Percentiles rank a stretch among this genome's conserved stretches.
Evolutionary conservation across 2,329 filamentous ascomycete genomes (phyloP).

Genomic region (Xylaria sp.): DNA sequence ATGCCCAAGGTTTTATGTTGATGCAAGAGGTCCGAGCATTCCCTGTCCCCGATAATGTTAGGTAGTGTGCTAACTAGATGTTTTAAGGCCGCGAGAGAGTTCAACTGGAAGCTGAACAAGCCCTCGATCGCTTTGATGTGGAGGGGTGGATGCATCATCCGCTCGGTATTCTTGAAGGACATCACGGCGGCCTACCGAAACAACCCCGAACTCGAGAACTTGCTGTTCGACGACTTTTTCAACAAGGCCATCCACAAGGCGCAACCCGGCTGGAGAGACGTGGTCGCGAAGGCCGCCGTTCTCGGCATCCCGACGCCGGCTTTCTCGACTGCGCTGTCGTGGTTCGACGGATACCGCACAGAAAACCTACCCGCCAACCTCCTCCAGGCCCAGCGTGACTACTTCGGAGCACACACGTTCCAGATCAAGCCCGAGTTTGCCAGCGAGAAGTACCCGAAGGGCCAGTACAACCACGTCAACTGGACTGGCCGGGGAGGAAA

Average conservation of each 20-base stretch:
- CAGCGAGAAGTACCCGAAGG: conserved; percentile 77
- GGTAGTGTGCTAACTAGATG: conserved; percentile 6
- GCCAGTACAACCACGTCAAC: conserved; percentile 96
- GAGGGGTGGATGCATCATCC: conserved; percentile 99
- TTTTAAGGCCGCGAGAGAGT: conserved; percentile 85
- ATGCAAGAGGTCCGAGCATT: conserved; percentile 84
- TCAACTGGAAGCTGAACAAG: conserved; percentile 99
- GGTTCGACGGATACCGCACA: conserved; percentile 98
- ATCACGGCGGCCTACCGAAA: conserved; percentile 97
- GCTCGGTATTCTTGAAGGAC: conserved; percentile 99
- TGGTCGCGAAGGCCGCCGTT: conserved; percentile 87
- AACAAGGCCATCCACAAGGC: conserved; percentile 98
- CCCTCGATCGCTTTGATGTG: conserved; percentile 99
- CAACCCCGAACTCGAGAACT: conserved; percentile 93
- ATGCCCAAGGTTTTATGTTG: conserved; percentile 99
- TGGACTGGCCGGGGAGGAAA: conserved; percentile 99
- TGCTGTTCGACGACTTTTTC: conserved; percentile 99
- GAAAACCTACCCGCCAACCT: conserved; percentile 97
- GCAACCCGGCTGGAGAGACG: conserved; percentile 88
- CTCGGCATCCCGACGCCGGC: conserved; percentile 95
- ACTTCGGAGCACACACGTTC: conserved; percentile 97
- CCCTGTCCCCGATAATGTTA: conserved; percentile 19
- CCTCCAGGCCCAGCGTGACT: conserved; percentile 98
- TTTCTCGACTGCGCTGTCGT: conserved; percentile 95
- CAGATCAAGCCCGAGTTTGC: conserved; percentile 80